Evolutionary conservation across 2,329 filamentous ascomycete genomes (phyloP), one percentile per base, ranked within the genome.

Genomic region (Neonectria coccinea): DNA sequence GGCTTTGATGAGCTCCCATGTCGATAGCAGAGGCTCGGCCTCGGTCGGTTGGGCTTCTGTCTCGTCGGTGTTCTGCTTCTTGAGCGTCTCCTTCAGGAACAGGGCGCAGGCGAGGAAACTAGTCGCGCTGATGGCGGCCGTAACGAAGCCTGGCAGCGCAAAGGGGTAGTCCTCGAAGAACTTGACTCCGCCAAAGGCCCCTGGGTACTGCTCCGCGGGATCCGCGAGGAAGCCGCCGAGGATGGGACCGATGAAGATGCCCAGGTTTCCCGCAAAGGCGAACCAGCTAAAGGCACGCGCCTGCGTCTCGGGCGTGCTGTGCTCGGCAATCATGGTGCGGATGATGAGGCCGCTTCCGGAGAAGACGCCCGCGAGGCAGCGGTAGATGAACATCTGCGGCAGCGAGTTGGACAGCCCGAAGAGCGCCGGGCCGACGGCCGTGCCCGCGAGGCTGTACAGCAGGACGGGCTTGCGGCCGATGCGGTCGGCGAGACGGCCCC

Each of bases 251-350:
- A 93, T 31, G 62, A 93, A 88, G 48, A 95, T 88, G 4, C 92
- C 92, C 9, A 94, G 22, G 68, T 95, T 95, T 5, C 88, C 88
- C 0, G 86, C 83, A 73, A 95, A 92, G 10, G 91, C 91, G 74
- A 94, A 94, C 82, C 88, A 91, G 73, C 89, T 89, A 73, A 94
- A 96, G 0, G 90, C 88, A 29, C 84, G 81, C 0, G 92, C 92
- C 77, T 94, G 92, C 0, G 89, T 94, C 66, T 86, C 84, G 5
- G 85, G 79, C 0, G 89, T 92, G 76, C 88, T 91, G 69, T 89
- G 88, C 78, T 96, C 92, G 18, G 87, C 86, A 31, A 95, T 83
- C 90, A 95, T 94, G 7, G 92, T 89, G 29, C 92, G 85, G 59
- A 95, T 87, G 6, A 92, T 91, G 57, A 95, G 87, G 52, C 92